Evolutionary conservation across 495 filamentous ascomycete genomes (phyloP).

Genomic region (Pyrenopolyporus hunteri): DNA sequence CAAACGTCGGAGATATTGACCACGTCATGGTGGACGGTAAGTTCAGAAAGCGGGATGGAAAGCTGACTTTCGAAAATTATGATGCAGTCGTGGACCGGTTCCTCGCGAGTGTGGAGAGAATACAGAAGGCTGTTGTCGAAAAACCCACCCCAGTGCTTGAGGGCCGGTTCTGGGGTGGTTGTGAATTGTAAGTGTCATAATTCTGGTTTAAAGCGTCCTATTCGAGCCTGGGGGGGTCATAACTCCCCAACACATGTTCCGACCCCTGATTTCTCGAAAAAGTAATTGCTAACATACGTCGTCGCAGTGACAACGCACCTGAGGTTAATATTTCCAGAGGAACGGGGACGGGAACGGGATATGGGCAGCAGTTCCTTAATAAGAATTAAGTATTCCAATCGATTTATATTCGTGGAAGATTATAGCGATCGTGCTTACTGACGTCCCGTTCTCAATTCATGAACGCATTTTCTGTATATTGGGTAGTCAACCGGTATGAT

Average conservation of each 20-base stretch:
- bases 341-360: constrained; percentile 31
- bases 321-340: constrained; percentile 32
- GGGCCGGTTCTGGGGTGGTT: constrained; percentile 31
- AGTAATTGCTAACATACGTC: neutral
- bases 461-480: no score
- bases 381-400: no score
- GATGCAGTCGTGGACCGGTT: constrained; percentile 39
- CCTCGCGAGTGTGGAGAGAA: constrained; percentile 40
- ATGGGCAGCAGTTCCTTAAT: constrained; percentile 37
- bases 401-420: no score
- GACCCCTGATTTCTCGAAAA: no score
- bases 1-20: constrained; percentile 54
- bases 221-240: no score
- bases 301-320: constrained; percentile 12
- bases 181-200: constrained; percentile 8
- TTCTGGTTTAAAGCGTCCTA: no score
- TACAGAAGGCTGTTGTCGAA: constrained; percentile 32
- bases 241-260: neutral
- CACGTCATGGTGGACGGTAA: constrained; percentile 56
- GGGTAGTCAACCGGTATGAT: no score
- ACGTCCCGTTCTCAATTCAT: no score
- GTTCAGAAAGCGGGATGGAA: constrained; percentile 48
- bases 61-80: constrained; percentile 40
- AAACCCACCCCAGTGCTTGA: constrained; percentile 22
- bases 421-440: no score